Conservation (phyloP, 106 monocot species). For the Iris macrosiphon region DNA sequence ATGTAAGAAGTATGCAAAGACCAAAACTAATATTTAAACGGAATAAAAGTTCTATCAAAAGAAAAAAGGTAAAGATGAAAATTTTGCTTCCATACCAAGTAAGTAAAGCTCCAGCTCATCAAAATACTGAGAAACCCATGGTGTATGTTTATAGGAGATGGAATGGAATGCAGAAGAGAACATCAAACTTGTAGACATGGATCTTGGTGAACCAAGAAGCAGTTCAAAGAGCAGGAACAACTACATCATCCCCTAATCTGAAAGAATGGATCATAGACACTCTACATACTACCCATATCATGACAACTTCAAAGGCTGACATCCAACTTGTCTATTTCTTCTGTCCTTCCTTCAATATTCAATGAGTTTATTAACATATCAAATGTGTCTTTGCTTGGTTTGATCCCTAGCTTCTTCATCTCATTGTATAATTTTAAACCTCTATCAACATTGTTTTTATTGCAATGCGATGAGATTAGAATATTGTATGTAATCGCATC, state of each 20-base stretch:
- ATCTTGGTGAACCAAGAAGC: constrained; percentile 25
- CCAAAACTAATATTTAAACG: no score
- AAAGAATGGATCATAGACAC: constrained; percentile 8
- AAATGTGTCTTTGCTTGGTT: constrained; percentile 35
- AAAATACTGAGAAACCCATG: neutral
- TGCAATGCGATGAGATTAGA: constrained; percentile 46
- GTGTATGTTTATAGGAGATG: constrained; percentile 28
- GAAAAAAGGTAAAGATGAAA: neutral
- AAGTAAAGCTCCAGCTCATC: no score
- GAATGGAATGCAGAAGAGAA: constrained; percentile 31
- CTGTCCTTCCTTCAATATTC: constrained; percentile 25
- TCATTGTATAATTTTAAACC: constrained; percentile 38
- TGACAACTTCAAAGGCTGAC: neutral
- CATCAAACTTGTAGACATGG: constrained; percentile 49
- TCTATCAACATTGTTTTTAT: constrained; percentile 15
- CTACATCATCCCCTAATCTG: constrained; percentile 12
- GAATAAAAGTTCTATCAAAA: no score
- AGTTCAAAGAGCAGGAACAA: constrained; percentile 27
- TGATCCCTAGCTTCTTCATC: constrained; percentile 35
- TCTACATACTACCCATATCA: neutral
- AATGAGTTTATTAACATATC: constrained; percentile 24
- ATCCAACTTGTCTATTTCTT: constrained; percentile 32
- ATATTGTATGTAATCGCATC: constrained; percentile 59
- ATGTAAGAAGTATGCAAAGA: no score
- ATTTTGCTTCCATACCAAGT: no score